phyloP scores from a whole-genome alignment of 1,284 basidiomycete species.

The Ganoderma sinense region DNA sequence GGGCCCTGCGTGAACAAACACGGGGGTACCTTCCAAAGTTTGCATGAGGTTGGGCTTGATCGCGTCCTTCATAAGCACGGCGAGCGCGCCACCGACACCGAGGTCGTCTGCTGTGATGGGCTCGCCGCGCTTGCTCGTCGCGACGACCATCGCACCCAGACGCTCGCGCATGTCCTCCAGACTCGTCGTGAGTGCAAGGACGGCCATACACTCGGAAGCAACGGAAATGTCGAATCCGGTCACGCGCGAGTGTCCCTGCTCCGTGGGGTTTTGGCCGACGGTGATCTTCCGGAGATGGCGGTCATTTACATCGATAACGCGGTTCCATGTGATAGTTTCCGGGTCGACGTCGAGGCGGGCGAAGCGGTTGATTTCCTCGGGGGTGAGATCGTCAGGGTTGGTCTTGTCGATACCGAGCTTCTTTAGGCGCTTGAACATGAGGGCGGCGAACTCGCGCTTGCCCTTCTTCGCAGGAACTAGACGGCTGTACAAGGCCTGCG shows the following conservation, averaged over 20 bases:
- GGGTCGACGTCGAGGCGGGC: conserved; percentile 94
- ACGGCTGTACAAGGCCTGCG: conserved; percentile 85
- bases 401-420: conserved; percentile 98
- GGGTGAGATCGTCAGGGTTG: conserved; percentile 90
- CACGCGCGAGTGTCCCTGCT: conserved; percentile 89
- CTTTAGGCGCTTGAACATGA: conserved; percentile 95
- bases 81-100: conserved; percentile 94
- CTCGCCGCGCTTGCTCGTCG: conserved; percentile 91
- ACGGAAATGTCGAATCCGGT: conserved; percentile 98
- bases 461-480: conserved; percentile 95
- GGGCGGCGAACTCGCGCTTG: conserved; percentile 92
- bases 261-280: conserved; percentile 89
- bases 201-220: conserved; percentile 98
- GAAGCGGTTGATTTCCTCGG: conserved; percentile 91
- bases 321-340: conserved; percentile 97
- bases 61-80: conserved; percentile 98
- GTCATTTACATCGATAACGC: conserved; percentile 97
- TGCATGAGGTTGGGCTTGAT: conserved; percentile 99
- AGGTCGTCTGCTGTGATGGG: conserved; percentile 97
- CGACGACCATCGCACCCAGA: conserved; percentile 96
- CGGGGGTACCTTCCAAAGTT: conserved; percentile 97
- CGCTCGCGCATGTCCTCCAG: conserved; percentile 92
- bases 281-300: conserved; percentile 96
- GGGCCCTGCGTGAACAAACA: conserved; percentile 98
- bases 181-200: conserved; percentile 90